phyloP scores from a whole-genome alignment of 768 basidiomycete species.

The Suillus ampliporus region DNA sequence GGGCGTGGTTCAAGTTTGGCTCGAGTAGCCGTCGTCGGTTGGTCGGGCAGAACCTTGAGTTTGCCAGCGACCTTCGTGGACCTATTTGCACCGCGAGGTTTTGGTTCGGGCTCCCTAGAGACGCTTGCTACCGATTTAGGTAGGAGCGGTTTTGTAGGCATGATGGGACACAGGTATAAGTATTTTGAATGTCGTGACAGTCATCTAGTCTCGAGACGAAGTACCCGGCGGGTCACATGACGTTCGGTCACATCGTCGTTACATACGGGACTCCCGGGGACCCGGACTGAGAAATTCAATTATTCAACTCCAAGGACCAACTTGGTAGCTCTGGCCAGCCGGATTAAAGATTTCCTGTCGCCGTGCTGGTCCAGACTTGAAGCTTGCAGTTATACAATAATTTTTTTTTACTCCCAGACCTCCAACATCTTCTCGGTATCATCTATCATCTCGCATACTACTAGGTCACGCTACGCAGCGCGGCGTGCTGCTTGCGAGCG shows the following conservation, averaged over 20 bases:
- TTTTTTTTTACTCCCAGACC: background rate
- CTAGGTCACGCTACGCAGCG: background rate
- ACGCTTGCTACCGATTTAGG: slow-evolving; percentile 34
- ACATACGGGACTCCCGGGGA: no score
- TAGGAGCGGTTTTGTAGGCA: slow-evolving; percentile 38
- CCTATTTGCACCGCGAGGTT: slow-evolving; percentile 74
- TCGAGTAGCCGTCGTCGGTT: slow-evolving; percentile 57
- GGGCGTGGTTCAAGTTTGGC: slow-evolving; percentile 22
- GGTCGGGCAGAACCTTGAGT: slow-evolving; percentile 87
- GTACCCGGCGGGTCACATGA: background rate
- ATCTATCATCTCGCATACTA: background rate
- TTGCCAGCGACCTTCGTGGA: slow-evolving; percentile 85
- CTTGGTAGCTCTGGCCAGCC: background rate
- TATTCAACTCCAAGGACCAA: no score
- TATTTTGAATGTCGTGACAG: background rate
- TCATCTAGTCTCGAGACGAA: no score
- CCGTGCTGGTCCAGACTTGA: background rate
- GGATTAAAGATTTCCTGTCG: background rate
- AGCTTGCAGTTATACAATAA: background rate
- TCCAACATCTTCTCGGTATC: background rate
- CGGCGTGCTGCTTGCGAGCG: background rate
- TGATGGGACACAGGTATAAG: slow-evolving; percentile 16
- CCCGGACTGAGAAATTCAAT: no score
- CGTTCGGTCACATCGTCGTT: background rate
- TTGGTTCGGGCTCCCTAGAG: slow-evolving; percentile 35